Percentiles rank a stretch among this genome's conserved stretches.
Evolutionary conservation across 2,329 filamentous ascomycete species (phyloP).

Genomic region (Falciphora oryzae): DNA sequence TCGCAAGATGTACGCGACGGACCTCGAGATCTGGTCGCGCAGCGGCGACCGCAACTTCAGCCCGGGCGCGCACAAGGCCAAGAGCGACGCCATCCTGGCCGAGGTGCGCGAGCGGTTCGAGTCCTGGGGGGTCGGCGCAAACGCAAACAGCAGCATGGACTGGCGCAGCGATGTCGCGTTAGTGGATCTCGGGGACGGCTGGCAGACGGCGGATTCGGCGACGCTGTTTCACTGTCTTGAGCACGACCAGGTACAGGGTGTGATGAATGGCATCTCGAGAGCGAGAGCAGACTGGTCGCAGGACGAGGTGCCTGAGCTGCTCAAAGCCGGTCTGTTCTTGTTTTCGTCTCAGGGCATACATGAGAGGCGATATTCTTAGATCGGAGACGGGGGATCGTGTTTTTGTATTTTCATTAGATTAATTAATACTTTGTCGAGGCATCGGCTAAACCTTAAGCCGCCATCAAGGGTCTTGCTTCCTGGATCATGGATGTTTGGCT

Average conservation of each 20-base stretch:
- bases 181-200: not conserved
- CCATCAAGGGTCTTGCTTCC: too few species aligned
- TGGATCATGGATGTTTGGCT: too few species aligned
- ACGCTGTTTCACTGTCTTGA: not conserved
- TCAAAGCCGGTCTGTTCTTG: not conserved
- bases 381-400: too few species aligned
- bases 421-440: too few species aligned
- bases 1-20: not conserved
- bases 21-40: conserved; percentile 1
- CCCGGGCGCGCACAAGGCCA: not conserved
- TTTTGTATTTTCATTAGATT: not conserved
- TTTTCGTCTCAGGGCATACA: not conserved
- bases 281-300: not conserved
- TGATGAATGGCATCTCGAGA: not conserved
- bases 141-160: not conserved
- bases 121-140: not conserved
- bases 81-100: conserved; percentile 1
- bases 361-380: not conserved
- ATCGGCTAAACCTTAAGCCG: too few species aligned
- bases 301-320: not conserved
- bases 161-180: not conserved
- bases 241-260: not conserved
- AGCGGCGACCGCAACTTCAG: not conserved
- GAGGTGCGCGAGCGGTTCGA: not conserved
- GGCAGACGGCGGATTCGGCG: not conserved